phyloP scores from a whole-genome alignment of 331 rosid species.

The Quercus phellos region DNA sequence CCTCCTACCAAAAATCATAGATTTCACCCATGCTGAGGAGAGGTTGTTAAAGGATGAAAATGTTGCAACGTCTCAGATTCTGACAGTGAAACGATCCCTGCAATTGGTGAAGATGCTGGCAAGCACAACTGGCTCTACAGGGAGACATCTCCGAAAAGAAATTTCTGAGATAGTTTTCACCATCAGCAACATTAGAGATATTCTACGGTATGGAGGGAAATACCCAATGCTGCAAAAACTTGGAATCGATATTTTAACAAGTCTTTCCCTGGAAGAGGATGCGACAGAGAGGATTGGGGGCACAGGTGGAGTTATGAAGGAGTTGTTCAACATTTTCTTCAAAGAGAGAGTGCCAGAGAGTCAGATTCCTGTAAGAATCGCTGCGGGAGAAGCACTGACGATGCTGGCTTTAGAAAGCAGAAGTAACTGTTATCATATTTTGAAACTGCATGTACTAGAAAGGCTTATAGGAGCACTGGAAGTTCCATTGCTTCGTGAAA shows the following conservation, averaged over 20 bases:
- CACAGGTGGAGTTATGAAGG: constrained; percentile 82
- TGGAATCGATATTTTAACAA: constrained; percentile 70
- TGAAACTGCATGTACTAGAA: constrained; percentile 45
- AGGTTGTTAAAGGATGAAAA: constrained; percentile 51
- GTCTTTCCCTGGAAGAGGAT: constrained; percentile 71
- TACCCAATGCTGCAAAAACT: constrained; percentile 64
- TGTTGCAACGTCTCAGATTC: constrained; percentile 46
- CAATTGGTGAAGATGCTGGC: constrained; percentile 87
- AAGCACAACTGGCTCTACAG: constrained; percentile 72
- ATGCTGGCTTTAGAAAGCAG: constrained; percentile 80
- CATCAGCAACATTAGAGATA: constrained; percentile 76
- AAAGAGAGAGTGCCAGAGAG: constrained; percentile 27
- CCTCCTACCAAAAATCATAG: constrained; percentile 78
- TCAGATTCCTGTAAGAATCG: constrained; percentile 36
- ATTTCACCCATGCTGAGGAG: constrained; percentile 69
- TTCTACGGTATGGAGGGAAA: constrained; percentile 61
- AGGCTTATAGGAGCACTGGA: constrained; percentile 54
- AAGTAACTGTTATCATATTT: constrained; percentile 60
- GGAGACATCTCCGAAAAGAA: constrained; percentile 65
- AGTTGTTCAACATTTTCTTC: constrained; percentile 63
- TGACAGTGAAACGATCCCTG: constrained; percentile 64
- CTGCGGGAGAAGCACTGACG: constrained; percentile 92
- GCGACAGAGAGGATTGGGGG: constrained; percentile 80
- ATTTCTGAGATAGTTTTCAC: constrained; percentile 85
- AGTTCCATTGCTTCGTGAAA: constrained; percentile 50